Evolutionary conservation across 306 rosid genomes (phyloP), one percentile per base, ranked within the genome.

Genomic region (Dryas drummondii): DNA sequence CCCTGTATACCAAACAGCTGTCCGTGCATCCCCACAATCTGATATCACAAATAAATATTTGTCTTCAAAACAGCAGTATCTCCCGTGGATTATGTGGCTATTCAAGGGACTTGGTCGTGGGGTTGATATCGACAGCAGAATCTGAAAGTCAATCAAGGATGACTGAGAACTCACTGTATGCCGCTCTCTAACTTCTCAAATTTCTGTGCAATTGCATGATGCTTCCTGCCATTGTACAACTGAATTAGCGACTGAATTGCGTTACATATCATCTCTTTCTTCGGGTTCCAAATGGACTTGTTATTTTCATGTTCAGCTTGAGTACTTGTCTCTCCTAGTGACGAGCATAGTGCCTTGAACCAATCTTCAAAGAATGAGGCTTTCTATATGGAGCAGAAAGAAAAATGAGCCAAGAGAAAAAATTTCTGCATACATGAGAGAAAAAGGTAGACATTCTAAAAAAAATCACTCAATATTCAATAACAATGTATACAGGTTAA

Each of bases 291-390:
- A 67, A 75, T 57, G 50, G 85, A 71, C 47, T 66, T 32, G 16
- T 69, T 82, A 61, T 85, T 72, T 74, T 86, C 90, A 71, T 26
- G 70, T 67, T 88, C 91, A 45, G 68, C 55, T 79, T 68, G 80
- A 50, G 17, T 15, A 64, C 65, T 78, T 67, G 82, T 60, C 70
- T 82, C 86, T 22, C 77, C 88, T 11, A 83, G 17, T 8, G 92
- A 79, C 6, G 83, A 79, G 86, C 88, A 82, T 41, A 91, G 82
- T 45, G 50, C 71, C 88, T 84, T 85, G 56, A 90, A 80, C 98
- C 98, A 94, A 51, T 87, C 96, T 83, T 91, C 97, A 59, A 91
- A 84, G 75, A 94, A 80, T 14, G 79, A 58, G 15, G 92, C 87
- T 92, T 94, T 92, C 99, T 91, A 42, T 48, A 48, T 40, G 14